phyloP scores from a whole-genome alignment of 441 rosid species.

The Eutrema salsugineum region DNA sequence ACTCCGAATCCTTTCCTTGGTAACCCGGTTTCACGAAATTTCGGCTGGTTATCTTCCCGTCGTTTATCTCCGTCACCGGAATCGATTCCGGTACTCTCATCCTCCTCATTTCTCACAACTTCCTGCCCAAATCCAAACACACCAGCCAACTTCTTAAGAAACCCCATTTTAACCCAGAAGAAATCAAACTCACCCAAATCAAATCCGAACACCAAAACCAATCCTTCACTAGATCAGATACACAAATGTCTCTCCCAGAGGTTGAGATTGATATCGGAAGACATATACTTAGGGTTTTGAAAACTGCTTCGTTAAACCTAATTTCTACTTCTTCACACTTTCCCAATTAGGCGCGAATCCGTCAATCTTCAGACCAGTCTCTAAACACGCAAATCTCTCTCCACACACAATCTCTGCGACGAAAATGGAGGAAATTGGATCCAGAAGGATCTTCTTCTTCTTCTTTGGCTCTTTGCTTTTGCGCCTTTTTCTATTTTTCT shows the following conservation, averaged over 20 bases:
- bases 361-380: not conserved
- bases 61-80: slow-evolving; percentile 12
- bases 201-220: not conserved
- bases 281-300: not conserved
- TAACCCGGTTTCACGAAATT: slow-evolving; percentile 48
- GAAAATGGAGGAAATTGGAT: not conserved
- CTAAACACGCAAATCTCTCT: not conserved
- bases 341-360: not conserved
- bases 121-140: slow-evolving; percentile 52
- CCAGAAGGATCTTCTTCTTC: not conserved
- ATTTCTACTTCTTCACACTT: not conserved
- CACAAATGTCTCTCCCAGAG: not conserved
- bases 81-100: not conserved
- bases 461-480: not conserved
- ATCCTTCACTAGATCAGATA: not conserved
- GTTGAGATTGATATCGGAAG: not conserved
- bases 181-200: not conserved
- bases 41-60: slow-evolving; percentile 5
- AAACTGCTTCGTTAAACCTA: not conserved
- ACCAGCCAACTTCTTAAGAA: slow-evolving; percentile 66
- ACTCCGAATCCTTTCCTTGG: slow-evolving; percentile 74
- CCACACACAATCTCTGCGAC: not conserved
- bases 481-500: not conserved
- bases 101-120: slow-evolving; percentile 34
- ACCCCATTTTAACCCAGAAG: slow-evolving; percentile 42